Conservation (phyloP, 1,284 basidiomycete genomes). For the Cryptococcus sp. region DNA sequence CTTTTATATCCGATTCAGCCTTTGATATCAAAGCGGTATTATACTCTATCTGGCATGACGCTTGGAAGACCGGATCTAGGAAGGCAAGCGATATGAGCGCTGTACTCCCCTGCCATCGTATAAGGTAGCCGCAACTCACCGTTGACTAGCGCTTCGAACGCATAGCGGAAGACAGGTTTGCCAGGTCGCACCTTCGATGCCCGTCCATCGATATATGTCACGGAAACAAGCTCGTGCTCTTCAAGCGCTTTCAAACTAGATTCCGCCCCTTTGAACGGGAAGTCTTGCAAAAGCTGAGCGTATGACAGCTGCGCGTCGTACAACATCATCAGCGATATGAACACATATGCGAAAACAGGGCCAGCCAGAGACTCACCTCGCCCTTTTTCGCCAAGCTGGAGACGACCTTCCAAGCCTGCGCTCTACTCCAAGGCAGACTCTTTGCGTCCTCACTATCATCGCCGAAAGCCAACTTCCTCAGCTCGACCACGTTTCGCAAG, state of each 20-base stretch:
- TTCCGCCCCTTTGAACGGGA: conserved; percentile 92
- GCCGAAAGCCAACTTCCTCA: conserved; percentile 89
- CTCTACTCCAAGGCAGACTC: conserved; percentile 75
- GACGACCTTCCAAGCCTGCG: conserved; percentile 86
- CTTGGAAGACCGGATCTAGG: conserved; percentile 74
- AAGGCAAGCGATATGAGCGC: background rate
- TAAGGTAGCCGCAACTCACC: conserved; percentile 57
- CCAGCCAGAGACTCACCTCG: conserved; percentile 60
- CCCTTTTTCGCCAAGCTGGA: conserved; percentile 68
- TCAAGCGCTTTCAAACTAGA: conserved; percentile 79
- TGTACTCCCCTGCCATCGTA: background rate
- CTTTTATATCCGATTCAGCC: conserved; percentile 66
- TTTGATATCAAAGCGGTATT: conserved; percentile 72
- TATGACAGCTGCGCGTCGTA: conserved; percentile 66
- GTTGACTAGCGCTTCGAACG: conserved; percentile 76
- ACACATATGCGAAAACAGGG: background rate
- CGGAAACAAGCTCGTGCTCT: conserved; percentile 81
- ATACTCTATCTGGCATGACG: conserved; percentile 76
- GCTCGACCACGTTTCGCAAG: conserved; percentile 72
- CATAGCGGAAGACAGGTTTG: conserved; percentile 82
- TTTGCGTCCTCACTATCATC: conserved; percentile 87
- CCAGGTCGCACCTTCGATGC: conserved; percentile 82
- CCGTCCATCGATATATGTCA: conserved; percentile 76
- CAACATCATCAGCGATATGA: background rate
- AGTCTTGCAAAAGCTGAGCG: conserved; percentile 76